A percentile compares a stretch with the other conserved stretches of the same genome.
phyloP scores from a whole-genome alignment of 2,329 filamentous ascomycete species.

The Ploettnerulaceae sp. region DNA sequence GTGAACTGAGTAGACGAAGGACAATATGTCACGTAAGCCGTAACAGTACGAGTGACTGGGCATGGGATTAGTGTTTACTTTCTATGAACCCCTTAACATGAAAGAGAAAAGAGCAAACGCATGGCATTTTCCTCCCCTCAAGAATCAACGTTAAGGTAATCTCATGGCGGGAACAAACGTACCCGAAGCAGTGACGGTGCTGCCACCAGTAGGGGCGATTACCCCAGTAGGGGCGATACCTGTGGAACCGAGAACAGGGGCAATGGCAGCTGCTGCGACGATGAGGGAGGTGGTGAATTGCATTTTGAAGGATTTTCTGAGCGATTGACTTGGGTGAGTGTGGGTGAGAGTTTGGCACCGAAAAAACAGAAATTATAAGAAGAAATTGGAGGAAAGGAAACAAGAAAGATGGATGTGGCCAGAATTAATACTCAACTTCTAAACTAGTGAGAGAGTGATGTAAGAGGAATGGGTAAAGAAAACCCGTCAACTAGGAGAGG shows the following conservation, averaged over 20 bases:
- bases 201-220: background rate
- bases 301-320: conserved; percentile 26
- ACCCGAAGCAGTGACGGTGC: background rate
- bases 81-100: no score
- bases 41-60: conserved; percentile 17
- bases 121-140: no score
- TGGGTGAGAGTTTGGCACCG: background rate
- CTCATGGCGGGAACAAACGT: background rate
- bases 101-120: no score
- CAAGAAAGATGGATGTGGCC: background rate
- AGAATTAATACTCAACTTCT: background rate
- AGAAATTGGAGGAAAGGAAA: conserved; percentile 4
- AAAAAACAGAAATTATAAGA: background rate
- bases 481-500: no score
- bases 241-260: conserved; percentile 4
- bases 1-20: conserved; percentile 12
- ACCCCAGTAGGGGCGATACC: background rate
- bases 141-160: no score
- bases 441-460: background rate
- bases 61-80: no score
- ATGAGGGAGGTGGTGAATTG: conserved; percentile 28
- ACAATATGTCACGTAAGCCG: conserved; percentile 18
- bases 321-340: conserved; percentile 13
- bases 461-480: background rate
- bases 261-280: conserved; percentile 7